Base-by-base conservation (phyloP, 140 eudicot species). In the Bidens hawaiensis region DNA sequence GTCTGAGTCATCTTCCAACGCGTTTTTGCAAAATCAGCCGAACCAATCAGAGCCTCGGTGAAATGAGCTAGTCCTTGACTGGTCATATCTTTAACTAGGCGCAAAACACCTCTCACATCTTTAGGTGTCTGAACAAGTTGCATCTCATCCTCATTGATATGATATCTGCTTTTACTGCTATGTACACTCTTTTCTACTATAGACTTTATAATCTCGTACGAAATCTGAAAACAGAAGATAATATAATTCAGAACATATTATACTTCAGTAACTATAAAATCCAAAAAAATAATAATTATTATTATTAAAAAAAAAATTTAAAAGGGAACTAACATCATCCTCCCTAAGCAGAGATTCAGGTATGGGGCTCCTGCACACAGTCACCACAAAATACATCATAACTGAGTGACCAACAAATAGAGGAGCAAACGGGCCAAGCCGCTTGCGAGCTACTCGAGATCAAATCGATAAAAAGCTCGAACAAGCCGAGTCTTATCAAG, bases 301-400 rank as follows among this genome's bases (percentile, higher is more conserved):
- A 28, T 28, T 28, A 28, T 28, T 28, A 28, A 17, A 16, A 4
- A 47, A 33, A 3, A 46, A 38, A 0, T 15, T 0, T 24, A 58
- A n/a, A n/a, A n/a, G n/a, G n/a, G 6, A 9, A 80, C 97, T 89
- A 55, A 85, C 97, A 78, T 89, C 97, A 68, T 89, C 97, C 60
- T 85, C 82, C 68, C 97, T 67, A 17, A 88, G 82, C 49, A 85
- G 42, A 22, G 72, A 67, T 45, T 89, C 97, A 10, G 95, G 82
- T 60, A 89, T 9, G 24, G 62, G 56, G 28, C 5, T 70, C 79
- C 91, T 82, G 87, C 77, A 78, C 26, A 45, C 2, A 71, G 26
- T 24, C 52, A 43, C 60, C n/a, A 73, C 16, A n/a, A n/a, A 46
- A 57, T 11, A 36, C 18, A 17, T 17, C 31, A 65, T 2, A 23